Evolutionary conservation across 352 stramenopile species (phyloP).

Genomic region (Achlya hypogyna): DNA sequence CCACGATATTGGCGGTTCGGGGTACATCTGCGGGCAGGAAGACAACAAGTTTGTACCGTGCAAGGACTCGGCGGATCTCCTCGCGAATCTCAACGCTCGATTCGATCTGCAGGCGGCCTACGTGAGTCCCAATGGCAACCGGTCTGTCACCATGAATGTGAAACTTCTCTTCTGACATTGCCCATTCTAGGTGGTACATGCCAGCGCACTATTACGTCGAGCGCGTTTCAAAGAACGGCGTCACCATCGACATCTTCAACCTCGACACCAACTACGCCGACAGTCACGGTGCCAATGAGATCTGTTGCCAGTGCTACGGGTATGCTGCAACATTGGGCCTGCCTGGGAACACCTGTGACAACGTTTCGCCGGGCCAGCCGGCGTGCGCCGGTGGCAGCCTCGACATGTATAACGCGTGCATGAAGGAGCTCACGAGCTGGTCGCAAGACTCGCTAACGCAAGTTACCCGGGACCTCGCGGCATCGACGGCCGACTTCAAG

Average conservation of each 20-base stretch:
- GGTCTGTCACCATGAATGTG: conserved; percentile 9
- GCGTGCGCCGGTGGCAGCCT: conserved; percentile 52
- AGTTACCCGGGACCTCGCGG: conserved; percentile 53
- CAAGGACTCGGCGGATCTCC: conserved; percentile 33
- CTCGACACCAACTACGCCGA: conserved; percentile 81
- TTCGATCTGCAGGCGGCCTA: conserved; percentile 55
- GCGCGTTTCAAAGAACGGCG: conserved; percentile 55
- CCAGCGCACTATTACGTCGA: conserved; percentile 80
- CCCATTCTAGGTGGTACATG: conserved; percentile 33
- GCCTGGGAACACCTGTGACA: conserved; percentile 55
- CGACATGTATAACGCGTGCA: conserved; percentile 72
- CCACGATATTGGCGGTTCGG: conserved; percentile 68
- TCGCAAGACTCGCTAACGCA: conserved; percentile 60
- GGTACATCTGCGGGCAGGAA: conserved; percentile 45
- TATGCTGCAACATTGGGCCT: too few relatives aligned
- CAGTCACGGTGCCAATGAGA: conserved; percentile 72
- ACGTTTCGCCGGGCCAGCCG: conserved; percentile 45
- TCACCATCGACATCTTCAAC: conserved; percentile 83
- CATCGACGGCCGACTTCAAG: conserved; percentile 75
- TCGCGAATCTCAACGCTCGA: conserved; percentile 38
- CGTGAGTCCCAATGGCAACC: conserved; percentile 59
- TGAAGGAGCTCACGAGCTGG: conserved; percentile 64
- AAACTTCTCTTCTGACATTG: too few relatives aligned
- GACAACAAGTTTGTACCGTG: conserved; percentile 34
- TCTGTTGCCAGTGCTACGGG: conserved; percentile 82